These are phyloP conservation scores for Pisolithus tinctorius DNA, from an alignment of 768 basidiomycete genomes.

Conservation along the genomic window DNA sequence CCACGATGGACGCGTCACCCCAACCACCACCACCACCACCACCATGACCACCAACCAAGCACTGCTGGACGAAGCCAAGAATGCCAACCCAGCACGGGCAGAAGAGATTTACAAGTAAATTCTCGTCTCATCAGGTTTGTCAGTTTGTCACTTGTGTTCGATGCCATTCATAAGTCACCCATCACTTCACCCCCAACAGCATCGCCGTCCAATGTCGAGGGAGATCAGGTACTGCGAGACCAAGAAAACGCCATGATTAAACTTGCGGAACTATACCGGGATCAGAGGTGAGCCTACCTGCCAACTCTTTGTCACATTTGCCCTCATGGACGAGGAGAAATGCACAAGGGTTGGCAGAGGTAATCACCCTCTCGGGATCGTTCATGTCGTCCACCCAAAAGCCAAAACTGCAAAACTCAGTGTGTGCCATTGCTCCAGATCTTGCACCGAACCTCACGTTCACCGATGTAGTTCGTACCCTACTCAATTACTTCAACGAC, in stretches of 20 bases:
- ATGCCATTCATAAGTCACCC: not conserved
- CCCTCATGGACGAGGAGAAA: conserved; percentile 46
- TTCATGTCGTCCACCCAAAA: conserved; percentile 93
- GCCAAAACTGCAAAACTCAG: conserved; percentile 97
- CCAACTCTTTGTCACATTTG: no score
- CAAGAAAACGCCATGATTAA: conserved; percentile 83
- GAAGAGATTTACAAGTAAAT: no score
- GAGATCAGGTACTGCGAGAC: conserved; percentile 58
- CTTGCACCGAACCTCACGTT: not conserved
- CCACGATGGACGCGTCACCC: conserved; percentile 1
- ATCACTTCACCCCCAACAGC: conserved; percentile 11
- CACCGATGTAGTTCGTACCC: conserved; percentile 65
- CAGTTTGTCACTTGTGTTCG: conserved; percentile 15
- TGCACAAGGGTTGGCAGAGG: conserved; percentile 75
- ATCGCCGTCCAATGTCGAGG: conserved; percentile 34
- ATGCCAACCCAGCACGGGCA: no score
- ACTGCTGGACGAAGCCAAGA: no score
- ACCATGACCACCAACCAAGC: no score
- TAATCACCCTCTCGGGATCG: conserved; percentile 73
- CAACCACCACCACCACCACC: no score
- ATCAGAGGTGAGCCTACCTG: conserved; percentile 74
- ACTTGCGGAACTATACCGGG: conserved; percentile 81
- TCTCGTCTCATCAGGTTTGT: conserved; percentile 37
- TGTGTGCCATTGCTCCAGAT: conserved; percentile 21
- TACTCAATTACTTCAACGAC: conserved; percentile 81